phyloP scores from a whole-genome alignment of 768 basidiomycete species.

The Gloeophyllum trabeum region DNA sequence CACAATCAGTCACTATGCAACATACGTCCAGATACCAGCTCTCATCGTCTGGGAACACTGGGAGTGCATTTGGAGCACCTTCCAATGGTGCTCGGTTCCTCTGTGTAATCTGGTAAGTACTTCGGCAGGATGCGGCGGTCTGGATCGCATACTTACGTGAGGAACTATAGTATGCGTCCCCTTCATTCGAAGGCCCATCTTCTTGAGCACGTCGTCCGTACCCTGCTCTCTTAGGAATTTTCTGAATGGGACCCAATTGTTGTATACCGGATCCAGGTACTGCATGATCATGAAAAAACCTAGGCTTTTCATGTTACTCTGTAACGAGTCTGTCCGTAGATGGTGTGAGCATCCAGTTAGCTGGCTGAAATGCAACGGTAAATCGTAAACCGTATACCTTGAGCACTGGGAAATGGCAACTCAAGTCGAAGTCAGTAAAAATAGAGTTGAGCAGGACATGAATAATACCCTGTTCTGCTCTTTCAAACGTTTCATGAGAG shows the following conservation, averaged over 20 bases:
- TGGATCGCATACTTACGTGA: not conserved
- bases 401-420: no score
- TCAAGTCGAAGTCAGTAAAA: no score
- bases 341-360: no score
- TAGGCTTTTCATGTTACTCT: no score
- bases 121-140: not conserved
- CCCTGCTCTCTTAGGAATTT: not conserved
- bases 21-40: not conserved
- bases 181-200: not conserved
- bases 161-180: not conserved
- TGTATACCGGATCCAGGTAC: no score
- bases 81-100: not conserved
- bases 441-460: no score
- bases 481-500: not conserved
- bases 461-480: not conserved
- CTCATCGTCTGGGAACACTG: not conserved
- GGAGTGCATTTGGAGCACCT: not conserved
- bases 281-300: no score
- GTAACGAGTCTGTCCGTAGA: no score
- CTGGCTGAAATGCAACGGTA: no score
- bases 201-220: not conserved
- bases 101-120: not conserved
- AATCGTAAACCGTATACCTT: no score
- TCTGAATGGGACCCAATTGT: not conserved
- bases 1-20: not conserved